These are phyloP conservation scores for Colletotrichum musicola DNA, from an alignment of 2,329 filamentous ascomycete genomes.

Conservation along the genomic window DNA sequence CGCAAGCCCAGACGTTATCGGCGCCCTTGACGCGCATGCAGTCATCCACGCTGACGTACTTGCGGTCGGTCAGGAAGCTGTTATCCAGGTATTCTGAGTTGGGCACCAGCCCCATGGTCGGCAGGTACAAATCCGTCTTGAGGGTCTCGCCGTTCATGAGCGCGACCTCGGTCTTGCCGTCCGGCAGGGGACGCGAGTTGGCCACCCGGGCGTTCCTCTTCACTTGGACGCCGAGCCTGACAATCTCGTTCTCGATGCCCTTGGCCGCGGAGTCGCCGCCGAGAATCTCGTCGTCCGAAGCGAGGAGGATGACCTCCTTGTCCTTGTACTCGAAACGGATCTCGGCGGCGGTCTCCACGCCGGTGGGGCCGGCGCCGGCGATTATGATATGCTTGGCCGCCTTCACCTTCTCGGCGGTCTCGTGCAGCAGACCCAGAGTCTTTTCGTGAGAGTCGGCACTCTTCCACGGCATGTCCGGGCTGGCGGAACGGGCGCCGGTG, in stretches of 20 bases:
- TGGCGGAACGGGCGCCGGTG: constrained; percentile 62
- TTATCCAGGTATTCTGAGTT: constrained; percentile 67
- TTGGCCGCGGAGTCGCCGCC: constrained; percentile 58
- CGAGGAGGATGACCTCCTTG: constrained; percentile 64
- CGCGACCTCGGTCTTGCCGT: constrained; percentile 62
- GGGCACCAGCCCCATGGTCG: constrained; percentile 66
- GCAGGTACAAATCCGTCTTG: constrained; percentile 67
- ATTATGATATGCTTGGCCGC: constrained; percentile 66
- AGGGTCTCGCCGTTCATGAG: constrained; percentile 62
- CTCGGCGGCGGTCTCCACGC: constrained; percentile 68
- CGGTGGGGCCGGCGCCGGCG: constrained; percentile 68
- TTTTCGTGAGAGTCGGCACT: constrained; percentile 61
- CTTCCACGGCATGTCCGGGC: constrained; percentile 65
- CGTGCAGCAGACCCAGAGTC: constrained; percentile 54
- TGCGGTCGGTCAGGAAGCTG: constrained; percentile 57
- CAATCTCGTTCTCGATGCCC: constrained; percentile 62
- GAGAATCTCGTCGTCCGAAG: constrained; percentile 55
- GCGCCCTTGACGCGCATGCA: constrained; percentile 60
- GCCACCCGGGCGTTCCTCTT: constrained; percentile 56
- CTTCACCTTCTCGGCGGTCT: constrained; percentile 55
- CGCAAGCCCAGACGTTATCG: constrained; percentile 64
- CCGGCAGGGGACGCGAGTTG: constrained; percentile 47
- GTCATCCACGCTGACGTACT: constrained; percentile 64
- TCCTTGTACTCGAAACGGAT: constrained; percentile 64
- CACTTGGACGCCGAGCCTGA: constrained; percentile 65